phyloP scores from a whole-genome alignment of 164 flowering plant genomes.

The Vitis rotundifolia region DNA sequence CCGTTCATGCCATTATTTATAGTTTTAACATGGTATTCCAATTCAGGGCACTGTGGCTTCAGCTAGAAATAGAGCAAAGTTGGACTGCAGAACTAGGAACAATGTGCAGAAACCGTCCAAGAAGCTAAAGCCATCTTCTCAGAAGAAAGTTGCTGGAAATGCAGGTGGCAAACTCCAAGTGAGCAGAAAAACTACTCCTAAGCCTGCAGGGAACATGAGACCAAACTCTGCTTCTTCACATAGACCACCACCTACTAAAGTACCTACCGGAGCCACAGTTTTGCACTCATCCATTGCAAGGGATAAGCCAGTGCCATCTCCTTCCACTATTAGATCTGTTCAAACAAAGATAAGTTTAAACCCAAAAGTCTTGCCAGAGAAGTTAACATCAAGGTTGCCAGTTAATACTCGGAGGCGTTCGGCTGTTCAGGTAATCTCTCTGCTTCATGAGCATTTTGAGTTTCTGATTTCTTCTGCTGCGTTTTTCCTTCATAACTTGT shows the following conservation, averaged over 20 bases:
- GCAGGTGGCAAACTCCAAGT: no score
- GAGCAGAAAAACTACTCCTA: background rate
- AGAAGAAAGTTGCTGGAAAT: background rate
- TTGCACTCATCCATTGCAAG: background rate
- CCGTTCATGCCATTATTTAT: background rate
- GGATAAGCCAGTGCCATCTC: background rate
- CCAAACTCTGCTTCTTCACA: slow-evolving; percentile 7
- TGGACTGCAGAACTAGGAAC: slow-evolving; percentile 8
- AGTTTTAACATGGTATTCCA: background rate
- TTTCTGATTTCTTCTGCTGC: background rate
- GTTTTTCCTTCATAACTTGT: background rate
- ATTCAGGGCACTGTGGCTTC: slow-evolving; percentile 13
- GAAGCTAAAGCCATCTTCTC: background rate
- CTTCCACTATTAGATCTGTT: background rate
- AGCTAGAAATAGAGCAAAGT: slow-evolving; percentile 1
- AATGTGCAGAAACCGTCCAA: slow-evolving; percentile 8
- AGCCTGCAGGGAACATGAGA: background rate
- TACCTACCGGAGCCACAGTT: slow-evolving; percentile 2
- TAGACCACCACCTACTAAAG: background rate
- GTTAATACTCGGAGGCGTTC: background rate
- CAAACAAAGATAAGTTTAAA: background rate
- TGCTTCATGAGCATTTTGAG: background rate
- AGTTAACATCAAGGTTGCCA: slow-evolving; percentile 1
- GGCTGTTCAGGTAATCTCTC: slow-evolving; percentile 7
- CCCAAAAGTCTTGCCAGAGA: background rate